Evolutionary conservation across 805 yeast species (phyloP).

Genomic region (Spathaspora girioi): DNA sequence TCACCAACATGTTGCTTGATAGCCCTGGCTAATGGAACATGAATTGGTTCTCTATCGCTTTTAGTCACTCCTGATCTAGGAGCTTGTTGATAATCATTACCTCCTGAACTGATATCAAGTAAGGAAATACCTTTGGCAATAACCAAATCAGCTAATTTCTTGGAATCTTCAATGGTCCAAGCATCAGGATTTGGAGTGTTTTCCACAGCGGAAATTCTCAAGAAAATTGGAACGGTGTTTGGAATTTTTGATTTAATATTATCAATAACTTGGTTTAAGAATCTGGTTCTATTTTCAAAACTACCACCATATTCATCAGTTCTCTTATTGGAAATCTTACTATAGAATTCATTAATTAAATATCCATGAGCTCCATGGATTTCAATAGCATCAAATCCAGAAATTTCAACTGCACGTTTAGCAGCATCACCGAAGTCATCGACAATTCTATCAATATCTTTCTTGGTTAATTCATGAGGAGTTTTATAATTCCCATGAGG

Average conservation of each 20-base stretch:
- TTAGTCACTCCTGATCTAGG: conserved; percentile 15
- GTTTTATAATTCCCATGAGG: conserved; percentile 20
- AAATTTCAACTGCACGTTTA: conserved; percentile 42
- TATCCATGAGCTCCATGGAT: conserved; percentile 67
- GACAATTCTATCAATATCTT: conserved; percentile 40
- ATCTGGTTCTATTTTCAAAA: conserved; percentile 53
- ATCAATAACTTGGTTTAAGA: conserved; percentile 44
- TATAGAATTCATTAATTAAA: conserved; percentile 46
- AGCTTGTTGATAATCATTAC: conserved; percentile 31
- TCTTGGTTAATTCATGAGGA: conserved; percentile 43
- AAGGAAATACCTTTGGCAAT: conserved; percentile 47
- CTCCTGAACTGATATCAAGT: conserved; percentile 55
- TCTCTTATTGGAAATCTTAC: conserved; percentile 46
- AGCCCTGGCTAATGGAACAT: conserved; percentile 36
- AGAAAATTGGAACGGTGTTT: conserved; percentile 41
- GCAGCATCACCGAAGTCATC: conserved; percentile 45
- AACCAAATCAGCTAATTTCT: conserved; percentile 34
- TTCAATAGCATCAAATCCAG: conserved; percentile 63
- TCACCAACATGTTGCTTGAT: conserved; percentile 45
- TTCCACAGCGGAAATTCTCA: conserved; percentile 48
- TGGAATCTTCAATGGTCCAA: conserved; percentile 46
- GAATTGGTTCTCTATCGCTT: conserved; percentile 22
- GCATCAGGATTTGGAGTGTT: conserved; percentile 30
- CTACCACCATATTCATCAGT: conserved; percentile 64
- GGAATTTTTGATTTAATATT: conserved; percentile 38